Conservation (phyloP, 1,139 yeast genomes). For the Suhomyces wounanorum region DNA sequence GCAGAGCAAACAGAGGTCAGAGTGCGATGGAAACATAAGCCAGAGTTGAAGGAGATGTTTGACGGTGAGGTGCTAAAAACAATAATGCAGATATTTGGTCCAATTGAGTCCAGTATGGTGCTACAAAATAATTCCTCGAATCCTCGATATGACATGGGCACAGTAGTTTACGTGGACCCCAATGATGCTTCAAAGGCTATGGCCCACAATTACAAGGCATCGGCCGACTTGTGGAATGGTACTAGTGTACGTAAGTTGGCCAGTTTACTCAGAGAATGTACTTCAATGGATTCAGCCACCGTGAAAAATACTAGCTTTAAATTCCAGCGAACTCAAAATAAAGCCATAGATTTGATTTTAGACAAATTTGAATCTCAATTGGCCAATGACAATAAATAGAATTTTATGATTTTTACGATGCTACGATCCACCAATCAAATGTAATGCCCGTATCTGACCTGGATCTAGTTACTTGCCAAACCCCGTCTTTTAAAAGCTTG, state of each 20-base stretch:
- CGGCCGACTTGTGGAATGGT: conserved; percentile 51
- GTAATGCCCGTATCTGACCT: conserved; percentile 44
- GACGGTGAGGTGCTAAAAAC: conserved; percentile 33
- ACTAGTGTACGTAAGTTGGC: conserved; percentile 48
- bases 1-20: conserved; percentile 11
- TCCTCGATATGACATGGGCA: conserved; percentile 42
- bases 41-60: conserved; percentile 35
- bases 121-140: conserved; percentile 14
- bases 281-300: not conserved
- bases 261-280: conserved; percentile 45
- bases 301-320: not conserved
- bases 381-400: not conserved
- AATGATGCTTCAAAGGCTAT: conserved; percentile 37
- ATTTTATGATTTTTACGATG: not conserved
- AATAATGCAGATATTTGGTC: conserved; percentile 53
- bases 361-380: not conserved
- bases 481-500: conserved; percentile 23
- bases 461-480: conserved; percentile 8
- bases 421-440: conserved; percentile 7
- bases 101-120: conserved; percentile 24
- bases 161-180: conserved; percentile 30
- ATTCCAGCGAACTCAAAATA: not conserved
- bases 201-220: conserved; percentile 41
- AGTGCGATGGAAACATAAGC: conserved; percentile 49
- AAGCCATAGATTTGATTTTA: conserved; percentile 6